phyloP scores from a whole-genome alignment of 441 rosid genomes.

The Arabidopsis hybrid region DNA sequence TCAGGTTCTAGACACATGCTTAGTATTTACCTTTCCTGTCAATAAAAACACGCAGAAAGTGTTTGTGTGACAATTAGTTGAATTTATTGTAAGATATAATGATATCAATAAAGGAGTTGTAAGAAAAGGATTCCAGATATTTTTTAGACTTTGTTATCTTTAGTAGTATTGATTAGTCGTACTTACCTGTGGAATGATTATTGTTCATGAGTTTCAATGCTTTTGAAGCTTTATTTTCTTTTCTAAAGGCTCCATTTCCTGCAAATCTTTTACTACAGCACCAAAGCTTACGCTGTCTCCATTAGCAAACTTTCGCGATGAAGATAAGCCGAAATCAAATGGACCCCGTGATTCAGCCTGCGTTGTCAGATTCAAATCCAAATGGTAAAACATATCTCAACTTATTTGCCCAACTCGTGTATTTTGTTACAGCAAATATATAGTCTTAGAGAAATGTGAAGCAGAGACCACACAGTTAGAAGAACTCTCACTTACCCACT shows the following conservation, averaged over 20 bases:
- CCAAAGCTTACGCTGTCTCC: conserved; percentile 56
- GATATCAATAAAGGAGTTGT: no score
- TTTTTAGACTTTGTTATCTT: background rate
- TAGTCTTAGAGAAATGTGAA: background rate
- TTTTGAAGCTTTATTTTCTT: conserved; percentile 23
- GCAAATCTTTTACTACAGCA: conserved; percentile 29
- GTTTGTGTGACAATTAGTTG: background rate
- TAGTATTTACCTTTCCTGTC: conserved; percentile 1
- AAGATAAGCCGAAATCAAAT: conserved; percentile 81
- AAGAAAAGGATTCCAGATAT: background rate
- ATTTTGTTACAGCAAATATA: background rate
- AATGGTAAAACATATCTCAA: background rate
- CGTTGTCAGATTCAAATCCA: conserved; percentile 15
- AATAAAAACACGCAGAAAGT: background rate
- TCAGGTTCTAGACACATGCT: background rate
- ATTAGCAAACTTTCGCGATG: conserved; percentile 55
- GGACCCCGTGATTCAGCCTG: conserved; percentile 90
- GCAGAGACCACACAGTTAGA: background rate
- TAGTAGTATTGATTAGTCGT: background rate
- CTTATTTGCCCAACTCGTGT: background rate
- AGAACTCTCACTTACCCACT: conserved; percentile 66
- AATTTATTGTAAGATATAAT: no score
- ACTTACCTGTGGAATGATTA: conserved; percentile 6
- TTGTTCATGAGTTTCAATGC: conserved; percentile 5
- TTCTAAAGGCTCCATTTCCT: conserved; percentile 15